phyloP scores from a whole-genome alignment of 2,329 filamentous ascomycete species.

The Nothophoma quercina region DNA sequence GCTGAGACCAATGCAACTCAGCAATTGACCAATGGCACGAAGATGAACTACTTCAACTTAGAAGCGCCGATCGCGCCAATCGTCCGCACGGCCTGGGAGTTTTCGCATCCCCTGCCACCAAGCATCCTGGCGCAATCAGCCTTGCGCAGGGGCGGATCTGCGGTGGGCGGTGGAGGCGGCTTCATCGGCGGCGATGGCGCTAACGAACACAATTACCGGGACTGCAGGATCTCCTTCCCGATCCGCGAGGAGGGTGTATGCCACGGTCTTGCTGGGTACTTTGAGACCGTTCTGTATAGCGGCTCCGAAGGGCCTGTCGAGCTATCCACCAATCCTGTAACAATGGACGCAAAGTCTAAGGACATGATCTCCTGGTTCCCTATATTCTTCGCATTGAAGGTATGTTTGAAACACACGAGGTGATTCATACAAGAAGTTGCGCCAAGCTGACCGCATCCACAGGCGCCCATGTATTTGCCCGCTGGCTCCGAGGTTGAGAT shows the following conservation, averaged over 20 bases:
- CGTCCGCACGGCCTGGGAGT: conserved; percentile 83
- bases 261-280: conserved; percentile 92
- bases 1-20: conserved; percentile 53
- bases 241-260: conserved; percentile 81
- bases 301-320: conserved; percentile 70
- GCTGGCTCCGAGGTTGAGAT: conserved; percentile 85
- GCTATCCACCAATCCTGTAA: conserved; percentile 89
- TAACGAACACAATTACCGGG: conserved; percentile 91
- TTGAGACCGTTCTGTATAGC: conserved; percentile 92
- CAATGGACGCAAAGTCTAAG: conserved; percentile 89
- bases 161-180: conserved; percentile 73
- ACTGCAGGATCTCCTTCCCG: conserved; percentile 78
- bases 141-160: conserved; percentile 68
- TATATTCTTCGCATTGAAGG: conserved; percentile 96
- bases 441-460: background rate
- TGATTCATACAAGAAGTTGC: too few species aligned
- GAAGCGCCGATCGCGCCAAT: conserved; percentile 46
- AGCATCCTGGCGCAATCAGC: conserved; percentile 64
- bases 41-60: conserved; percentile 43
- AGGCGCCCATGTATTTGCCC: conserved; percentile 87
- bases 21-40: conserved; percentile 55
- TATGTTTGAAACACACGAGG: too few species aligned
- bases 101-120: conserved; percentile 74
- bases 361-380: conserved; percentile 99
- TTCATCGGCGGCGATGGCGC: conserved; percentile 79